Base-by-base conservation (phyloP, 192 early-diverging fungal genomes). In the Coemansia sp. region DNA sequence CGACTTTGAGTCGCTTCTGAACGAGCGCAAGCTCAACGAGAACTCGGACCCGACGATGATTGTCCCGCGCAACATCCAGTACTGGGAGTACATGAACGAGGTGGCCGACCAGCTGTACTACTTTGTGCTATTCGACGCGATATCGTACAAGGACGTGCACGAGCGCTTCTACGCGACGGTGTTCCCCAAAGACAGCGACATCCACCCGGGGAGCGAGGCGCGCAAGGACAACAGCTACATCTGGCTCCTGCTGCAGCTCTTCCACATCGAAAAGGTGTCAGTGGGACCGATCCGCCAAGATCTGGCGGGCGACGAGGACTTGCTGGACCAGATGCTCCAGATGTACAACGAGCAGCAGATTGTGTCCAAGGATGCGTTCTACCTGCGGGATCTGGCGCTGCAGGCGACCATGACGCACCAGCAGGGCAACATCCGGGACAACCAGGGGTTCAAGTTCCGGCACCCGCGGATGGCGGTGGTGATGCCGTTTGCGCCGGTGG, bases 321-420 rank as follows among this genome's bases (percentile, higher is more conserved):
- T 91, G 62, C 86, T 92, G 73, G 84, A 84, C 36, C 87, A 89
- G 68, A 69, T 92, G 50, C 80, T 89, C 40, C 78, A 75, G 32
- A 79, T 92, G 69, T 92, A 90, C 65, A 89, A 91, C 71, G 89
- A 90, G 55, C 81, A 85, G 46, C 91, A 92, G 65, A 87, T 88
- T 32, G 79, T 87, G 53, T 89, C 89, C 4, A 77, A 74, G 67
- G 90, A 91, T 55, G 89, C 85, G 17, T 91, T 91, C 66, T 89
- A 85, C 38, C 79, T 91, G 56, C 85, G 91, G 20, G 91, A 92
- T 50, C 72, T 91, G 54, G 81, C 91, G 10, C 81, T 92, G 43
- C 89, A 88, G 63, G 90, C 89, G 53, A 85, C 85, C 45, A 84
- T 92, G 65, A 85, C 63, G 61, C 85, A 86, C 62, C 89, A 90